Conservation (phyloP, 2,329 filamentous ascomycete species). For the Penicillium hordei region DNA sequence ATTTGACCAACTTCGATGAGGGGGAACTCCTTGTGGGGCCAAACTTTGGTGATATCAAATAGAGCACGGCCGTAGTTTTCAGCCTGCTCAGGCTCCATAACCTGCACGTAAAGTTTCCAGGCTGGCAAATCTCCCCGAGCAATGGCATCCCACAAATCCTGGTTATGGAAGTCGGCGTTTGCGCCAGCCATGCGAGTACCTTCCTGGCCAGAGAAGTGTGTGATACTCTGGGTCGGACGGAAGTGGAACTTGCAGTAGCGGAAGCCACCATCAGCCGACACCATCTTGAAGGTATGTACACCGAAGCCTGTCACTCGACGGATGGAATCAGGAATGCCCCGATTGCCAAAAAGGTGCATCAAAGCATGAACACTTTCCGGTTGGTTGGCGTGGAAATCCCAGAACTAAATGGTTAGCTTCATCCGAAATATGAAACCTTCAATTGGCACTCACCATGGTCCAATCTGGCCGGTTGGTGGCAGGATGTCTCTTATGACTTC, state of each 20-base stretch:
- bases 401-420: constrained; percentile 47
- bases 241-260: constrained; percentile 63
- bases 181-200: constrained; percentile 52
- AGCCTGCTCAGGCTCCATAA: constrained; percentile 55
- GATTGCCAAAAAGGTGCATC: constrained; percentile 62
- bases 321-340: constrained; percentile 49
- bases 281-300: constrained; percentile 36
- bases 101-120: constrained; percentile 58
- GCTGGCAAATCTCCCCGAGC: constrained; percentile 56
- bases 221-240: constrained; percentile 56
- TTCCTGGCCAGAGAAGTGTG: constrained; percentile 55
- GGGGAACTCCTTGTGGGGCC: constrained; percentile 54
- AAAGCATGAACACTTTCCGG: constrained; percentile 61
- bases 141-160: constrained; percentile 63
- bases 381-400: constrained; percentile 58
- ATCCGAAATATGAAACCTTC: neutral
- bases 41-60: constrained; percentile 59
- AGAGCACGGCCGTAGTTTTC: constrained; percentile 51
- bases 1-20: constrained; percentile 52
- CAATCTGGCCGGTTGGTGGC: constrained; percentile 64
- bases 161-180: constrained; percentile 59
- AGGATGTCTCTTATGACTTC: constrained; percentile 67
- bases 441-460: constrained; percentile 46
- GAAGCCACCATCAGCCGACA: constrained; percentile 49
- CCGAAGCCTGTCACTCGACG: constrained; percentile 56